phyloP scores from a whole-genome alignment of 2,329 filamentous ascomycete species.

The Beauveria bassiana region DNA sequence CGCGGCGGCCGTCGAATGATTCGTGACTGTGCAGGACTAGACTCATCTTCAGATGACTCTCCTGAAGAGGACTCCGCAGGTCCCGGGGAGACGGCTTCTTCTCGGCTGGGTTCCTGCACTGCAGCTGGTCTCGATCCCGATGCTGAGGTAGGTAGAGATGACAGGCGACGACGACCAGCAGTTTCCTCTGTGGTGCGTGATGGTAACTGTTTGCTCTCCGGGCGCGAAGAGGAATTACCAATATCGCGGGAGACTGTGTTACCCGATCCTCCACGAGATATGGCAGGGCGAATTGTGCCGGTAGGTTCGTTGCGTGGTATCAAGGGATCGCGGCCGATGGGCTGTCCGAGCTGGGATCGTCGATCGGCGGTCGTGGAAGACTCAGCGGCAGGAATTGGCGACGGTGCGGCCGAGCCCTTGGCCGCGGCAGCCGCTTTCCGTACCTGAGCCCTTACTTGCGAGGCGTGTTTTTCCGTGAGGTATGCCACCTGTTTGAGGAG shows the following conservation, averaged over 20 bases:
- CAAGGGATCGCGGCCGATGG: slow-evolving; percentile 51
- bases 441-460: slow-evolving; percentile 85
- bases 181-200: slow-evolving; percentile 22
- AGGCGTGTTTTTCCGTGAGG: slow-evolving; percentile 84
- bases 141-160: slow-evolving; percentile 34
- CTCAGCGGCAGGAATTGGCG: slow-evolving; percentile 47
- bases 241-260: slow-evolving; percentile 33
- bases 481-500: slow-evolving; percentile 89
- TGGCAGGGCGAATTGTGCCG: slow-evolving; percentile 34
- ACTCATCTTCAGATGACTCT: slow-evolving; percentile 40
- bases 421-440: slow-evolving; percentile 59
- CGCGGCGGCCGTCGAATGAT: slow-evolving; percentile 53
- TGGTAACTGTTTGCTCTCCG: slow-evolving; percentile 17
- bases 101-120: slow-evolving; percentile 15
- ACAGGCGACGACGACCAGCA: slow-evolving; percentile 30
- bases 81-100: slow-evolving; percentile 25
- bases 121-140: not conserved
- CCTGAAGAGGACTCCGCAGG: slow-evolving; percentile 30
- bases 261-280: slow-evolving; percentile 41
- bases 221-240: slow-evolving; percentile 24
- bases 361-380: slow-evolving; percentile 28
- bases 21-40: slow-evolving; percentile 48
- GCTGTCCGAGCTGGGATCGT: slow-evolving; percentile 45
- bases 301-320: slow-evolving; percentile 40
- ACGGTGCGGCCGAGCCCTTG: slow-evolving; percentile 48